Base-by-base conservation (phyloP, 208 protist genomes). In the Acanthamoeba triangularis region DNA sequence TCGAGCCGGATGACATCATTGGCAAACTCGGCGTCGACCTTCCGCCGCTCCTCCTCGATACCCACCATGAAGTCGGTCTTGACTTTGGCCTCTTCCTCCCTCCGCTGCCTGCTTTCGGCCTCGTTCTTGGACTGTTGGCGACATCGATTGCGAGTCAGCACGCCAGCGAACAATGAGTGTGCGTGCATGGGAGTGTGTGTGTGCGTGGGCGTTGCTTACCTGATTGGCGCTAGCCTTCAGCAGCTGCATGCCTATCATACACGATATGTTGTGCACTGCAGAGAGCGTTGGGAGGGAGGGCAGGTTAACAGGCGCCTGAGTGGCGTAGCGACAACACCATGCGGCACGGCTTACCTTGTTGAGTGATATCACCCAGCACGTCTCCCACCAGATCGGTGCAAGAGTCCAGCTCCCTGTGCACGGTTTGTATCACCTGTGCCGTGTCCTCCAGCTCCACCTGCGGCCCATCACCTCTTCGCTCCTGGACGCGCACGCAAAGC, bases 171-270 rank as follows among this genome's bases (percentile, higher is more conserved):
- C 6, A 87, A 25, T 5, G 13, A 10, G 20, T 7, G 56, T 63
- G 20, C 56, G 56, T 28, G 56, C 5, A 28, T 13, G 13, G 18
- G 3, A 28, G 56, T 28, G 52, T 56, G 52, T 28, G 56, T 63
- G 56, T 44, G 13, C 13, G 56, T 63, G 37, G 56, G 23, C 16
- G 3, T 18, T n/a, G 28, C 61, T 2, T 63, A 87, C 78, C 78
- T 87, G 78, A 23, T 87, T 61, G 49, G 78, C 78, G 30, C 78
- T 87, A 47, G 47, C 78, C 78, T 87, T 87, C 25, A 87, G 49
- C 78, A 87, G 7, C 28, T 87, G 78, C 78, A 87, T 87, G 78
- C 78, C 78, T n/a, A 87, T 87, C 78, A 87, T 59, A 37, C 78
- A 87, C 20, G 78, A 87, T 10, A 87, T 87, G 49, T 87, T 87